Evolutionary conservation across 129 eudicot genomes (phyloP), one percentile per base, ranked within the genome.

Genomic region (Glebionis coronaria): DNA sequence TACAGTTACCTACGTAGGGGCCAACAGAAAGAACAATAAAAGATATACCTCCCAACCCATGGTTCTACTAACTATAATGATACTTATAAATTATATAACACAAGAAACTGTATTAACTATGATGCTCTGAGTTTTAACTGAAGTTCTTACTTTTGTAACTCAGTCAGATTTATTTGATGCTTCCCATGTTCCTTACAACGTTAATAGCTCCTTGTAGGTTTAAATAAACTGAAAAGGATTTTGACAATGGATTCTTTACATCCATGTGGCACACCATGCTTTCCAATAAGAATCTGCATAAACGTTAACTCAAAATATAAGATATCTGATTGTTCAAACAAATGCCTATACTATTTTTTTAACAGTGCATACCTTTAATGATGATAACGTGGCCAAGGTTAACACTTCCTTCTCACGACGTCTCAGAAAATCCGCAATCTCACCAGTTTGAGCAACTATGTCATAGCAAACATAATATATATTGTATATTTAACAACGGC

Each of bases 141-240:
- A 19, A 56, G 60, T 47, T 70, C 88, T 77, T 78, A 92, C 98
- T 79, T 88, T 16, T 81, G 81, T 31, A 80, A 51, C 46, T 88
- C 98, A 27, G 81, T 83, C 82, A 70, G 82, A 78, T 80, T 89
- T 65, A 82, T 78, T 56, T 81, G 76, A n/a, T 84, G 85, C 72
- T 86, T 92, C 56, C 82, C 95, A 9, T 78, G 87, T 80, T 92
- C 98, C 85, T 95, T 64, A 82, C 78, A 4, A 78, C 80, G 60
- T 88, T 82, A 61, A 92, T 72, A 58, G 74, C 82, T 62, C 92
- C 96, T 69, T 65, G 73, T 56, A 73, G 76, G 73, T 82, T 82
- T 27, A 92, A 80, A 74, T 78, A 88, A 4, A 92, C 96, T 28
- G 98, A 83, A 53, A 92, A 84, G 45, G 76, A 14, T 80, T 88